phyloP scores from a whole-genome alignment of 225 moss, liverwort and hornwort species.

The Physcomitrium patens region DNA sequence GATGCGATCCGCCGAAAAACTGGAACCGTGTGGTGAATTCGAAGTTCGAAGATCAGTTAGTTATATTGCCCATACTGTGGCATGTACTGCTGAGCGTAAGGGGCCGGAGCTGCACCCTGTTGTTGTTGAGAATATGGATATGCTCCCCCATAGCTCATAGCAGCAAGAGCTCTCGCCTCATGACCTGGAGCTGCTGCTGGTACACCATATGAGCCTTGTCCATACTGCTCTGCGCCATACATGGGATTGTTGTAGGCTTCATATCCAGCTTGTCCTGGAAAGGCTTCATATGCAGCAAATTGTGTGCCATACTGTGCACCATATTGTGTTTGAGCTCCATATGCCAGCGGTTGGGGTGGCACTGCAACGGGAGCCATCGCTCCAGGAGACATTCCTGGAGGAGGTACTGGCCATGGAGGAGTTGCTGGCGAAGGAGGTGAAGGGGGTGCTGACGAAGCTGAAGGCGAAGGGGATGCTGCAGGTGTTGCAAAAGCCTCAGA shows the following conservation, averaged over 20 bases:
- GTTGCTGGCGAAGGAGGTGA: background rate
- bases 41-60: too few species aligned
- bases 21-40: too few species aligned
- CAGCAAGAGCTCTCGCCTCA: too few species aligned
- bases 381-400: accelerated
- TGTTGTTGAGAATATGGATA: too few species aligned
- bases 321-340: background rate
- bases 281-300: background rate
- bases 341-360: background rate
- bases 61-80: too few species aligned
- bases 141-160: too few species aligned
- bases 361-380: background rate
- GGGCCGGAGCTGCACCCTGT: too few species aligned
- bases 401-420: background rate
- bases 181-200: too few species aligned
- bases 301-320: background rate
- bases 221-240: background rate
- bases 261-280: background rate
- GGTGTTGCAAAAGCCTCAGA: background rate
- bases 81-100: too few species aligned
- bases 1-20: too few species aligned
- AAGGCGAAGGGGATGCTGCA: background rate
- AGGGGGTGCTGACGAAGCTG: slow-evolving; percentile 21
- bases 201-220: too few species aligned
- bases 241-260: slow-evolving; percentile 16